phyloP scores from a whole-genome alignment of 768 basidiomycete species.

The Obba rivulosa region DNA sequence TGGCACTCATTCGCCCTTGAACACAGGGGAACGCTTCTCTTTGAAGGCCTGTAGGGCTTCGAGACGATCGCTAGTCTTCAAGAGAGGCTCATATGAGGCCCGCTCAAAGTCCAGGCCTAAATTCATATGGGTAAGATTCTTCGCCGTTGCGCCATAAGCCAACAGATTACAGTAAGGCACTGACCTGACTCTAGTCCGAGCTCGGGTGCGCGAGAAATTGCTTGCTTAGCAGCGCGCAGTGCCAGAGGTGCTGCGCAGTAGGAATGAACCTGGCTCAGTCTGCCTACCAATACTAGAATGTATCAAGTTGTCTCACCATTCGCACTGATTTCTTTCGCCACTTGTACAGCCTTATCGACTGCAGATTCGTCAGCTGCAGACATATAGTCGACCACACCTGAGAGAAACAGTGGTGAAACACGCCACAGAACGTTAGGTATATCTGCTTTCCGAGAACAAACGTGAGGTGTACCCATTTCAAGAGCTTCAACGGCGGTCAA shows the following conservation, averaged over 20 bases:
- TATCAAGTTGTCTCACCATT: conserved; percentile 45
- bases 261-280: background rate
- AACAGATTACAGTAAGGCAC: too few relatives aligned
- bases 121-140: too few relatives aligned
- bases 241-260: conserved; percentile 70
- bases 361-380: conserved; percentile 55
- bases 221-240: conserved; percentile 81
- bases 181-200: conserved; percentile 71
- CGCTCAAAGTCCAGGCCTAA: conserved; percentile 90
- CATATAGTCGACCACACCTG: conserved; percentile 82
- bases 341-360: conserved; percentile 60
- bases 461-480: conserved; percentile 52
- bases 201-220: conserved; percentile 76
- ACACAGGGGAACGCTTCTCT: conserved; percentile 74
- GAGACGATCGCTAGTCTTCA: conserved; percentile 67
- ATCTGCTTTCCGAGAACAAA: background rate
- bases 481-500: conserved; percentile 64
- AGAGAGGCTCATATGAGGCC: conserved; percentile 74
- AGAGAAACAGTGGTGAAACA: conserved; percentile 2
- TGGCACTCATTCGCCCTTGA: conserved; percentile 64
- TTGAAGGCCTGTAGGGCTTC: conserved; percentile 87
- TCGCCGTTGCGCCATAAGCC: too few relatives aligned
- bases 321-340: conserved; percentile 62
- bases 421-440: too few relatives aligned
- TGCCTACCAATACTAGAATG: too few relatives aligned